Percentiles rank a stretch among this genome's conserved stretches.
Evolutionary conservation across 148 eudicot species (phyloP).

Genomic region (Fagopyrum homotropicum): DNA sequence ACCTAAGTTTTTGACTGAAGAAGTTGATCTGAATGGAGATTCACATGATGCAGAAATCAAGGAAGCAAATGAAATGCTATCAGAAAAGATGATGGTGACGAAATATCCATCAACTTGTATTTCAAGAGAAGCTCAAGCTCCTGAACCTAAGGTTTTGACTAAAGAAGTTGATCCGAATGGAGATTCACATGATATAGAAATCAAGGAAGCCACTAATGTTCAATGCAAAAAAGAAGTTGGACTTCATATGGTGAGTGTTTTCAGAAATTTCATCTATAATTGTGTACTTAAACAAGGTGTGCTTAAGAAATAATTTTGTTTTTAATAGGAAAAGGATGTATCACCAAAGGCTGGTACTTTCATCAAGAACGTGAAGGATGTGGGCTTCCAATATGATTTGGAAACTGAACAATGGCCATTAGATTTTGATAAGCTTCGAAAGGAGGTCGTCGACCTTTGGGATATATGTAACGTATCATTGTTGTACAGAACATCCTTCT

Average conservation of each 20-base stretch:
- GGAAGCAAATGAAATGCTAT: constrained; percentile 17
- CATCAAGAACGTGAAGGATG: constrained; percentile 41
- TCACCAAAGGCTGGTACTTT: constrained; percentile 5
- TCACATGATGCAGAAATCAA: too few relatives aligned
- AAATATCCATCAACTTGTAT: constrained; percentile 1
- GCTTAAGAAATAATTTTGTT: neutral
- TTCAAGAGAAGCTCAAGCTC: constrained; percentile 25
- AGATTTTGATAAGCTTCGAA: constrained; percentile 61
- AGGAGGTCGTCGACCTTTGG: constrained; percentile 75
- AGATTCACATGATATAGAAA: neutral
- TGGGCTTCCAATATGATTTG: constrained; percentile 55
- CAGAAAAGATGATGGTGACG: constrained; percentile 8
- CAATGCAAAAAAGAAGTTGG: constrained; percentile 32
- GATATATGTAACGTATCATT: constrained; percentile 62
- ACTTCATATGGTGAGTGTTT: constrained; percentile 34
- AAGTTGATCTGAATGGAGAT: too few relatives aligned
- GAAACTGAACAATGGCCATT: constrained; percentile 32
- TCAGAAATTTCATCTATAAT: neutral
- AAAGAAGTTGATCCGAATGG: neutral
- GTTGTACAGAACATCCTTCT: constrained; percentile 80
- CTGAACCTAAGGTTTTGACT: constrained; percentile 20
- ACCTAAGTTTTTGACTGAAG: too few relatives aligned
- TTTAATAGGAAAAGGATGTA: neutral
- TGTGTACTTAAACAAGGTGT: neutral
- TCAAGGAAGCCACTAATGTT: constrained; percentile 27